Base-by-base conservation (phyloP, 2,329 filamentous ascomycete genomes). In the Colletotrichum incanum region DNA sequence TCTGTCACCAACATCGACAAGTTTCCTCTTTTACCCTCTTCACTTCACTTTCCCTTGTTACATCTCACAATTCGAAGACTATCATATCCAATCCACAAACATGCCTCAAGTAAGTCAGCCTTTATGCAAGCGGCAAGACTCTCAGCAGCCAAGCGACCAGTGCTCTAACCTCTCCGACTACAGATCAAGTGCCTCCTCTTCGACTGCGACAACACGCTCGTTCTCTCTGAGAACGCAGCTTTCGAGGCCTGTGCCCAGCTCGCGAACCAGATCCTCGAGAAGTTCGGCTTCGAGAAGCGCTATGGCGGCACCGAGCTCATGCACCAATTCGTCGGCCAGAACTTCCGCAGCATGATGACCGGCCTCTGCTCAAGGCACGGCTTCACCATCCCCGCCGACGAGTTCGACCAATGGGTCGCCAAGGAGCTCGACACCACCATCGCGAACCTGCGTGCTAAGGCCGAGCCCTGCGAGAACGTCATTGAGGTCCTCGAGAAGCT, bases 201-300 rank as follows among this genome's bases (percentile, higher is more conserved):
- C 82, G 93, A 94, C 82, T 92, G 89, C 83, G 90, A 98, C 89
- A 98, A 98, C 89, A 98, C 95, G 76, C 94, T 98, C 81, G 94
- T 96, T 81, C 90, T 96, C 77, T 97, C 94, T 65, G 95, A 98
- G 86, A 92, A 93, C 78, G 89, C 97, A 76, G 95, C 95, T 80
- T 97, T 98, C 82, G 94, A 95, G 84, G 94, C 94, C 76, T 97
- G 94, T 83, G 93, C 94, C 78, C 93, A 93, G 73, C 91, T 97
- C 75, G 92, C 94, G 86, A 98, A 98, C 85, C 87, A 94, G 82
- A 93, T 97, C 81, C 90, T 95, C 80, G 87, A 88, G 76, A 88
- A 89, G 79, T 88, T 92, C 79, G 85, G 87, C 78, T 86, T 94
- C 72, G 76, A 82, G 52, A 87, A 90, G 77, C 90, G 89, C 80